Evolutionary conservation across 495 filamentous ascomycete species (phyloP), one percentile per base, ranked within the genome.

Genomic region (Annulohypoxylon moriforme): DNA sequence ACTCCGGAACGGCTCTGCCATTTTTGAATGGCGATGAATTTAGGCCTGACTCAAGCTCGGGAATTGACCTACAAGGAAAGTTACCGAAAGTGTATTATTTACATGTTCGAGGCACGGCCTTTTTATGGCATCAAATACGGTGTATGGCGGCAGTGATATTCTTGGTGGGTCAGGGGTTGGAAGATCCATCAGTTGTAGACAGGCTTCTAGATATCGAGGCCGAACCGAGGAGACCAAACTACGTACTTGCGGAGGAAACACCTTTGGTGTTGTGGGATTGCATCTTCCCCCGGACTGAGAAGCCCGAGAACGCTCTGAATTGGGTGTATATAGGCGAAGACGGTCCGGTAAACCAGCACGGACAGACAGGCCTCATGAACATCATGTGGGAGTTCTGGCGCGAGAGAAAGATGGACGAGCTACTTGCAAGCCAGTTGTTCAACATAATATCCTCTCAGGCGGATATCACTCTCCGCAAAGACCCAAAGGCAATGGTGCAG

Each of bases 71-170:
- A 18, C 14, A 52, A 14, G 72, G 42, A 27, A 67, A 64, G 33
- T 25, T 65, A 84, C 83, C 93, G 13, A 91, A 92, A 73, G 84
- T 97, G 3, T 98, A 96, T 81, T 89, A 91, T 58, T 94, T 98
- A 77, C 89, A 89, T 22, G 85, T 99, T 34, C 87, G 93, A 52
- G 96, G 96, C 14, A 92, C 92, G n/a, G 96, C 93, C 7, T 99
- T 99, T 79, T 82, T 99, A 49, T 99, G 95, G 95, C 96, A 99
- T 78, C 96, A 99, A 80, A 96, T 99, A 68, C 89, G 96, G 14
- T 91, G 93, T 82, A 95, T 99, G 89, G 88, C 94, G 13, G 86
- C 89, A 18, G 85, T 98, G 14, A 81, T 99, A 29, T 98, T 99
- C 80, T 79, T 93, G 8, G 86, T 99, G n/a, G 96, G 93, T 10